These are phyloP conservation scores for Paraphaeosphaeria minitans DNA, from an alignment of 2,329 filamentous ascomycete species.

Conservation along the genomic window DNA sequence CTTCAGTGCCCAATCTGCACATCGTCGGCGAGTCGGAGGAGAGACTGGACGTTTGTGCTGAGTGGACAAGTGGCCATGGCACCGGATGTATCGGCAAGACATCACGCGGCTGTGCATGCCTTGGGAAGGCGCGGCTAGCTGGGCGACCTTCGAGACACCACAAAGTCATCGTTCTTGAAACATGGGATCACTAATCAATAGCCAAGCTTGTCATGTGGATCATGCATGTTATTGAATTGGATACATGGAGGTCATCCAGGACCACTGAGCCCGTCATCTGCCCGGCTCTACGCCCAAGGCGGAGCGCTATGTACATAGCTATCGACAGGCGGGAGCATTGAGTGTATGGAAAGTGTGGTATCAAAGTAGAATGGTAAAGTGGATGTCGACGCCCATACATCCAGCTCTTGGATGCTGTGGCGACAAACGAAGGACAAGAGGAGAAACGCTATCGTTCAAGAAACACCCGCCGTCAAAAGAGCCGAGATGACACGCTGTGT, in stretches of 20 bases:
- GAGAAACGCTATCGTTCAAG: conserved; percentile 13
- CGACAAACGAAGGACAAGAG: conserved; percentile 24
- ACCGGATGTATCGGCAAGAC: conserved; percentile 9
- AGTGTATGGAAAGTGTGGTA: conserved; percentile 20
- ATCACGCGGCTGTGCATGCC: not conserved
- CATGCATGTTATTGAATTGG: conserved; percentile 1
- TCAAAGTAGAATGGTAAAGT: conserved; percentile 24
- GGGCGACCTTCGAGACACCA: not conserved
- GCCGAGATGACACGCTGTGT: not conserved
- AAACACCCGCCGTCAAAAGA: not conserved
- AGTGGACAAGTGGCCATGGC: not conserved
- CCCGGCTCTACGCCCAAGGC: conserved; percentile 34
- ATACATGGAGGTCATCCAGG: conserved; percentile 5
- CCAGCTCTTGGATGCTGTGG: conserved; percentile 45
- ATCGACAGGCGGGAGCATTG: conserved; percentile 29
- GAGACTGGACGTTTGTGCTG: not conserved
- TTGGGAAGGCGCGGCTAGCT: conserved; percentile 6
- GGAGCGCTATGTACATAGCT: conserved; percentile 40
- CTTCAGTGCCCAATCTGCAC: not conserved
- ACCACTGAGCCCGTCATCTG: conserved; percentile 31
- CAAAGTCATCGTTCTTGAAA: not conserved
- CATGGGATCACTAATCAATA: not conserved
- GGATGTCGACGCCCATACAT: conserved; percentile 35
- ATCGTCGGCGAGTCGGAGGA: not conserved
- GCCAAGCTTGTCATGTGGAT: not conserved